Percentiles rank a stretch among this genome's conserved stretches.
Conservation (phyloP, 2,329 filamentous ascomycete species). For the Verticillium isaacii region DNA sequence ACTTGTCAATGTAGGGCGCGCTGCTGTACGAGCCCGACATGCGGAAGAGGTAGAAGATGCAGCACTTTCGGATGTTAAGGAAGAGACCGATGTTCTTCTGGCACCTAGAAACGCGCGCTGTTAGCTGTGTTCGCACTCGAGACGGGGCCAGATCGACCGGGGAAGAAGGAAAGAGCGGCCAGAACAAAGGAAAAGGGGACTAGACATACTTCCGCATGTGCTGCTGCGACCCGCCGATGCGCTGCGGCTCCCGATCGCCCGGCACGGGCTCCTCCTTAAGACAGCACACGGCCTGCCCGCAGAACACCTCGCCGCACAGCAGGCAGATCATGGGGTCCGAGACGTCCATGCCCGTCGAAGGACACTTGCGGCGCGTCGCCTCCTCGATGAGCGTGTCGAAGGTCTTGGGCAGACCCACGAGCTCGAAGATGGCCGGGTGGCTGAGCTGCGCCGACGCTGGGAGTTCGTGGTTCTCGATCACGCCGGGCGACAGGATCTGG, state of each 20-base stretch:
- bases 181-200: neutral
- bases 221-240: constrained; percentile 81
- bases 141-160: neutral
- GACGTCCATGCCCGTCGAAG: constrained; percentile 85
- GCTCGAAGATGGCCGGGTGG: constrained; percentile 89
- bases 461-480: constrained; percentile 14
- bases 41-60: constrained; percentile 80
- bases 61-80: constrained; percentile 95
- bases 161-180: neutral
- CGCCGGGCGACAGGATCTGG: constrained; percentile 36
- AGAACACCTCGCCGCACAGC: constrained; percentile 96
- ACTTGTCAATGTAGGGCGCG: constrained; percentile 91
- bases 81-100: constrained; percentile 88
- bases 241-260: constrained; percentile 33
- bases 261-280: constrained; percentile 54
- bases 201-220: constrained; percentile 74
- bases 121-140: constrained; percentile 1
- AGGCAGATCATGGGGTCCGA: constrained; percentile 88
- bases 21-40: constrained; percentile 77
- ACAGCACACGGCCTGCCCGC: constrained; percentile 90
- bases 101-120: constrained; percentile 53
- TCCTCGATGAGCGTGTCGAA: constrained; percentile 93
- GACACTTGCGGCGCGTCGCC: constrained; percentile 76
- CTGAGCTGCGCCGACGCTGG: constrained; percentile 48
- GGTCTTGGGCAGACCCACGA: constrained; percentile 86